phyloP scores from a whole-genome alignment of 164 flowering plant genomes.

The Echeveria elegans region DNA sequence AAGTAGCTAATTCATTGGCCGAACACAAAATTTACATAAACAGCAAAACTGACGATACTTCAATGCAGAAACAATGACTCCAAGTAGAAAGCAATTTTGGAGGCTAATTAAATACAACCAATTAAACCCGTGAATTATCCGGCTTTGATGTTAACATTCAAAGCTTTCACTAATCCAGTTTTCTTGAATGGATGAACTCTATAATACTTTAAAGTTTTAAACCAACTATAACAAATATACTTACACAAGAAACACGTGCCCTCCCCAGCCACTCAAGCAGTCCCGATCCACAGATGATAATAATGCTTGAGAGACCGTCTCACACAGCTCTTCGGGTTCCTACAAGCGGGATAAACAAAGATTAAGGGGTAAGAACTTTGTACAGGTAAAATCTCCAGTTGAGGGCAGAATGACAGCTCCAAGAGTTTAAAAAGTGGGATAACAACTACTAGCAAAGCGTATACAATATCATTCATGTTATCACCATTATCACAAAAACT shows the following conservation, averaged over 20 bases:
- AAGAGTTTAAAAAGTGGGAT: not conserved
- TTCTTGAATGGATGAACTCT: not conserved
- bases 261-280: constrained; percentile 98
- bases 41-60: not conserved
- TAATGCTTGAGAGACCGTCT: constrained; percentile 85
- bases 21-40: not conserved
- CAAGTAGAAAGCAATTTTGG: not conserved
- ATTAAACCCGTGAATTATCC: not conserved
- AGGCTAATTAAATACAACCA: not conserved
- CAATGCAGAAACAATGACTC: not conserved
- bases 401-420: too few relatives aligned
- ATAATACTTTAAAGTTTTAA: not conserved
- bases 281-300: constrained; percentile 84
- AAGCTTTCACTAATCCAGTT: not conserved
- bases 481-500: not conserved
- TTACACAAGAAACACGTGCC: constrained; percentile 89
- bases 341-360: constrained; percentile 17
- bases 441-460: not conserved
- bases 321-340: constrained; percentile 89
- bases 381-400: not conserved
- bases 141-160: not conserved
- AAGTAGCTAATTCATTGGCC: not conserved
- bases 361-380: not conserved
- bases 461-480: not conserved
- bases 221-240: constrained; percentile 10